A percentile compares a stretch with the other conserved stretches of the same genome.
phyloP scores from a whole-genome alignment of 768 basidiomycete species.

The Punctularia strigosozonata region DNA sequence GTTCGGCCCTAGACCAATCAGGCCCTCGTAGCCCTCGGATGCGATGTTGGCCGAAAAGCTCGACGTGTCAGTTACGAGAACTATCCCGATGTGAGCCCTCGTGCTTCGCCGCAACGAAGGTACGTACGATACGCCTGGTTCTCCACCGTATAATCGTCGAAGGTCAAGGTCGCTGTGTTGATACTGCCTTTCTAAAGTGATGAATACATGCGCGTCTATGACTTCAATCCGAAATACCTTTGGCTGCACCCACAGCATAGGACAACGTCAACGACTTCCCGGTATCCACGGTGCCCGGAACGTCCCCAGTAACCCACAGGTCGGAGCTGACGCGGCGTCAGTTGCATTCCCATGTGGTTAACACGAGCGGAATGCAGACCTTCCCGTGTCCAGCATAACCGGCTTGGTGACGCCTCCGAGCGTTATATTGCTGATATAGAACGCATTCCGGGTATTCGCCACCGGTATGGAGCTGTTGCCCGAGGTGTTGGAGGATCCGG shows the following conservation, averaged over 20 bases:
- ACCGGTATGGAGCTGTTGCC: conserved; percentile 29
- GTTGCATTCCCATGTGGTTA: conserved; percentile 2
- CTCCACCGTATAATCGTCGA: conserved; percentile 45
- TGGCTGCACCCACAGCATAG: conserved; percentile 61
- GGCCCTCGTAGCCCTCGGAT: conserved; percentile 53
- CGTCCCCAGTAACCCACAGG: conserved; percentile 51
- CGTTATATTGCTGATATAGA: conserved; percentile 65
- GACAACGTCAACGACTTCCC: conserved; percentile 43
- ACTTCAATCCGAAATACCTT: conserved; percentile 26
- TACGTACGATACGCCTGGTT: conserved; percentile 59
- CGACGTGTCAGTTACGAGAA: conserved; percentile 51
- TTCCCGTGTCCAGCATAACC: conserved; percentile 70
- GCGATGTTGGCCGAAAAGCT: conserved; percentile 52
- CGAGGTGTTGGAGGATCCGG: conserved; percentile 4
- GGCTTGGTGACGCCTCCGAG: conserved; percentile 44
- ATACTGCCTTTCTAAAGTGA: conserved; percentile 35
- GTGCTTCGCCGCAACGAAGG: not conserved
- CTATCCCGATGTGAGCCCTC: conserved; percentile 20
- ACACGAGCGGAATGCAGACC: conserved; percentile 26
- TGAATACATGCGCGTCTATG: not conserved
- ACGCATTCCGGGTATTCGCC: conserved; percentile 55
- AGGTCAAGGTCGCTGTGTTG: conserved; percentile 35
- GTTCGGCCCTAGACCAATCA: conserved; percentile 74
- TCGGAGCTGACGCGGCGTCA: conserved; percentile 42
- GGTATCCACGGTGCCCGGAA: conserved; percentile 39